A percentile compares a stretch with the other conserved stretches of the same genome.
Conservation (phyloP, 2,329 filamentous ascomycete genomes). For the Epichloe hybrida region DNA sequence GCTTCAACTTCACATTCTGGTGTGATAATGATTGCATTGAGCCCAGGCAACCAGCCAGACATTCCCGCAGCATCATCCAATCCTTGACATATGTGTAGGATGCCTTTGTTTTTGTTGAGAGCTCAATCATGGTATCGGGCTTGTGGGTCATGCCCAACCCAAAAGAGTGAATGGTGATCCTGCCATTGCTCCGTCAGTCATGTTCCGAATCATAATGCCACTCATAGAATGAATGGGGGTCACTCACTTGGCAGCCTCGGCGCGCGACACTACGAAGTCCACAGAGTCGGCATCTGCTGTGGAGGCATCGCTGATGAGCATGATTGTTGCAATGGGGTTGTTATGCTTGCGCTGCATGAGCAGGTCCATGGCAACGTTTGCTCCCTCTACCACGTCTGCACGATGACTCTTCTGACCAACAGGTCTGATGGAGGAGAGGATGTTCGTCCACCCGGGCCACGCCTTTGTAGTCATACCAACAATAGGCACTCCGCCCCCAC, state of each 20-base stretch:
- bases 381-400: constrained; percentile 92
- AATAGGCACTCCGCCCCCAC: constrained; percentile 79
- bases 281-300: constrained; percentile 90
- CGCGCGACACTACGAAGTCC: constrained; percentile 92
- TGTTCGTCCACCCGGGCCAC: constrained; percentile 82
- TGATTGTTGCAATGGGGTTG: constrained; percentile 88
- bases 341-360: constrained; percentile 95
- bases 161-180: constrained; percentile 91
- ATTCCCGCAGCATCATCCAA: constrained; percentile 99
- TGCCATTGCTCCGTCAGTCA: constrained; percentile 19
- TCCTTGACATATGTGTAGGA: constrained; percentile 98
- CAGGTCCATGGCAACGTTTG: constrained; percentile 95
- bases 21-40: constrained; percentile 91
- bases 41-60: constrained; percentile 83
- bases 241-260: constrained; percentile 84
- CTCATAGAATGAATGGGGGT: too few species aligned
- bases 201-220: too few species aligned
- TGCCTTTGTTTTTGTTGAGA: constrained; percentile 89
- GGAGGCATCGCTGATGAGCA: constrained; percentile 94
- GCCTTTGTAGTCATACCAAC: constrained; percentile 97
- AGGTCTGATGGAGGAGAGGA: constrained; percentile 76
- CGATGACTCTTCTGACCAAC: constrained; percentile 94
- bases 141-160: constrained; percentile 94
- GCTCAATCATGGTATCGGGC: constrained; percentile 95
- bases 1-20: constrained; percentile 92